Base-by-base conservation (phyloP, 768 basidiomycete genomes). In the Solioccasus polychromus region DNA sequence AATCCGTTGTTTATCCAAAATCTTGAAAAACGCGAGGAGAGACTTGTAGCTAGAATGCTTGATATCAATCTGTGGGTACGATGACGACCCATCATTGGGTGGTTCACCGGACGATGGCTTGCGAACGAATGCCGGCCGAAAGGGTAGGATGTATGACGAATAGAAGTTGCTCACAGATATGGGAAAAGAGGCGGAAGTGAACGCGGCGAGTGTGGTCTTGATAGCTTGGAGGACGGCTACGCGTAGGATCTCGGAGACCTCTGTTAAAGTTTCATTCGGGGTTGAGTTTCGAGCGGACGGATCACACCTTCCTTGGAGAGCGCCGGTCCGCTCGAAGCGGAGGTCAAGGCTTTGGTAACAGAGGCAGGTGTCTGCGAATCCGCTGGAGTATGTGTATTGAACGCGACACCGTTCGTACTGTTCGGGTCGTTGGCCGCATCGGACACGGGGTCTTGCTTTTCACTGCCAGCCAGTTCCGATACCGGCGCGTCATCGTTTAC, bases 21-120 rank as follows among this genome's bases (percentile, higher is more conserved):
- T 58, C 61, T 88, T 92, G 56, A 96, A 73, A 70, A 95, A 93
- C 1, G 83, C 75, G 2, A 83, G 76, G 17, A 94, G 73, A 9
- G 89, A 88, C 66, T 93, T 96, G 70, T 83, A 78, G 2, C 76
- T 75, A 1, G 89, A 92, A 9, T 83, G 75, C 54, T 87, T 92
- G 63, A 94, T 85, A 53, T 78, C 88, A 47, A 87, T 76, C 32
- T 50, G 73, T 35, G 58, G 77, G 29, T 66, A 71, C 49, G 53
- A 71, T 12, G 61, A 63, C 52, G 62, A 60, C 39, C 12, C 30
- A 19, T 45, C 43, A 23, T 31, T 32, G 42, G 44, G 60, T 44
- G 45, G 35, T 32, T 39, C 50, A 37, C 48, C 45, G 18, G 43
- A 29, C 30, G 43, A 42, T 17, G 46, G 15, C 52, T 52, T 55